These are phyloP conservation scores for Urtica urens DNA, from an alignment of 306 rosid species.

Conservation along the genomic window DNA sequence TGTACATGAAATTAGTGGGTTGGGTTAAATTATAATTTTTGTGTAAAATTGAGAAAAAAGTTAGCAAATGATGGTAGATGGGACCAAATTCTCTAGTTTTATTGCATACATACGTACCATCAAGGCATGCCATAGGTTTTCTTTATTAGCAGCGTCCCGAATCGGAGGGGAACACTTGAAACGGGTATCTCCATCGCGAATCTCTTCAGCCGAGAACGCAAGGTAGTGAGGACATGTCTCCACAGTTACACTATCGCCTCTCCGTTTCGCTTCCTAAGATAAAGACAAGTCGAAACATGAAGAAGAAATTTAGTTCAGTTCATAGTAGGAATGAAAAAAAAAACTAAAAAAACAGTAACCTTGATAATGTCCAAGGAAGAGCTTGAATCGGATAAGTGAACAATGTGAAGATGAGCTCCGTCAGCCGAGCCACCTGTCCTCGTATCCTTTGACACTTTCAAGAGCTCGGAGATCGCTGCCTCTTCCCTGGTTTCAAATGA, in stretches of 20 bases:
- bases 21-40: too few species aligned
- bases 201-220: slow-evolving; percentile 74
- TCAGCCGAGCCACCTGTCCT: slow-evolving; percentile 56
- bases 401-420: slow-evolving; percentile 95
- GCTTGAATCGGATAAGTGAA: slow-evolving; percentile 86
- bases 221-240: slow-evolving; percentile 91
- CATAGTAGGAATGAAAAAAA: too few species aligned
- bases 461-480: slow-evolving; percentile 71
- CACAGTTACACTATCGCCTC: slow-evolving; percentile 72
- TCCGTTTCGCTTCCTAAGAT: slow-evolving; percentile 60
- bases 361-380: slow-evolving; percentile 70
- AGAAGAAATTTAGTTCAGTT: neutral
- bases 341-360: slow-evolving; percentile 31
- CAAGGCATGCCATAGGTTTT: slow-evolving; percentile 73
- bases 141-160: slow-evolving; percentile 61
- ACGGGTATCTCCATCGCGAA: slow-evolving; percentile 70
- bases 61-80: neutral
- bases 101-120: slow-evolving; percentile 43
- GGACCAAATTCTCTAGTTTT: neutral
- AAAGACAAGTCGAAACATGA: neutral
- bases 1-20: too few species aligned
- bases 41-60: too few species aligned
- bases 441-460: slow-evolving; percentile 63
- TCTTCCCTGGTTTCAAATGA: slow-evolving; percentile 60
- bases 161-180: slow-evolving; percentile 93